Evolutionary conservation across 1,284 basidiomycete genomes (phyloP), one percentile per base, ranked within the genome.

Genomic region (Cryptococcus sp.): DNA sequence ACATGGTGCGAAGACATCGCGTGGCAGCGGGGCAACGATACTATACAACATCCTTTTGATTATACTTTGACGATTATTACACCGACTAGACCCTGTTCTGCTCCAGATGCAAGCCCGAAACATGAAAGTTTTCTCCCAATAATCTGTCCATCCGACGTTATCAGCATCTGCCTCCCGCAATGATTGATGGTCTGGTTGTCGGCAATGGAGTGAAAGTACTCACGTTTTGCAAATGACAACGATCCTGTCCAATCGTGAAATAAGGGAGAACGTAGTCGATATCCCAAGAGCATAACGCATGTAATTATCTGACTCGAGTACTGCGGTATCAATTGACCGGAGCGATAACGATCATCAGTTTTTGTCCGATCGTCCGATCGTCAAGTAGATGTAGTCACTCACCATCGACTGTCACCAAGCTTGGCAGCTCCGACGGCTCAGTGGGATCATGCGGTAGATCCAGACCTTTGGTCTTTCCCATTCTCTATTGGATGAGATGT

Each of bases 201-300:
- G 15, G 45, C 10, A 11, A 40, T 17, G 25, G 7, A 26, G 25
- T 22, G 16, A 13, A 3, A 22, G 5, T 8, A 64, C 70, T 56
- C 46, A 74, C 69, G 74, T 76, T 57, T 77, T 77, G 52, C 74
- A 76, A 20, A 70, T 72, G 23, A 74, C 71, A 17, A 76, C 71
- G 7, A 74, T 68, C 7, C 69, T 53, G 58, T 77, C 75, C 4
- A 77, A 61, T n/a, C 75, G 61, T 34, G 69, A 57, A 37, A 77
- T 65, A 13, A 79, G 60, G 1, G 76, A 75, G 52, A 74, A 77
- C 6, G 69, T 70, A 5, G 72, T 76, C 10, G 72, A 70, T n/a
- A 75, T 68, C 16, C 73, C 75, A 22, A 78, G 57, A 1, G 77
- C 77, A 54, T 78, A 79, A 23, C 72, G 64, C 65, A 78, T 72